phyloP scores from a whole-genome alignment of 192 early-diverging fungal species.

The Spizellomyces sp. region DNA sequence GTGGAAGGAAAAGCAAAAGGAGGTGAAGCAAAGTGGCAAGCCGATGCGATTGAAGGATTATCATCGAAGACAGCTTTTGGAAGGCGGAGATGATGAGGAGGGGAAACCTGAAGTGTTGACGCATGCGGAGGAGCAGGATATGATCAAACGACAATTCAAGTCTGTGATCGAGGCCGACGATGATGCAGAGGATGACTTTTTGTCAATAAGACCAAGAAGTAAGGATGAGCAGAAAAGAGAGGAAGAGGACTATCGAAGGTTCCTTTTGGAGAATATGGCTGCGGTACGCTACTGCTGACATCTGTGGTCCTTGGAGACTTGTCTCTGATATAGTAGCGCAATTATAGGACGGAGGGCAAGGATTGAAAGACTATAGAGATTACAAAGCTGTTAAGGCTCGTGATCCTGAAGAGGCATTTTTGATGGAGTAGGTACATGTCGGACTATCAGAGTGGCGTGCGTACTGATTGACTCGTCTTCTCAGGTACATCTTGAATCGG shows the following conservation, averaged over 20 bases:
- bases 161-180: conserved; percentile 36
- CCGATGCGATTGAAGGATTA: conserved; percentile 84
- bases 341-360: conserved; percentile 47
- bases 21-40: conserved; percentile 58
- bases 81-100: conserved; percentile 37
- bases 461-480: conserved; percentile 4
- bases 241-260: conserved; percentile 87
- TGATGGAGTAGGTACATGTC: conserved; percentile 66
- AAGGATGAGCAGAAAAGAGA: conserved; percentile 78
- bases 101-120: conserved; percentile 56
- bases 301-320: no score
- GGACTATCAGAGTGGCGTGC: conserved; percentile 5
- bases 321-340: no score
- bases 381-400: conserved; percentile 21
- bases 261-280: conserved; percentile 81
- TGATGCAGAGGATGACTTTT: conserved; percentile 71
- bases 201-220: conserved; percentile 73
- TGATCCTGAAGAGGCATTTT: conserved; percentile 64
- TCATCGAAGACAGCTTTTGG: conserved; percentile 76
- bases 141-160: conserved; percentile 74
- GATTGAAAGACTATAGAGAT: conserved; percentile 61
- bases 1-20: conserved; percentile 70
- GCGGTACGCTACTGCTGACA: not conserved
- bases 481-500: conserved; percentile 84
- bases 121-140: conserved; percentile 82